These are phyloP conservation scores for Byssoonygena ceratinophila DNA, from an alignment of 2,329 filamentous ascomycete genomes.

Conservation along the genomic window DNA sequence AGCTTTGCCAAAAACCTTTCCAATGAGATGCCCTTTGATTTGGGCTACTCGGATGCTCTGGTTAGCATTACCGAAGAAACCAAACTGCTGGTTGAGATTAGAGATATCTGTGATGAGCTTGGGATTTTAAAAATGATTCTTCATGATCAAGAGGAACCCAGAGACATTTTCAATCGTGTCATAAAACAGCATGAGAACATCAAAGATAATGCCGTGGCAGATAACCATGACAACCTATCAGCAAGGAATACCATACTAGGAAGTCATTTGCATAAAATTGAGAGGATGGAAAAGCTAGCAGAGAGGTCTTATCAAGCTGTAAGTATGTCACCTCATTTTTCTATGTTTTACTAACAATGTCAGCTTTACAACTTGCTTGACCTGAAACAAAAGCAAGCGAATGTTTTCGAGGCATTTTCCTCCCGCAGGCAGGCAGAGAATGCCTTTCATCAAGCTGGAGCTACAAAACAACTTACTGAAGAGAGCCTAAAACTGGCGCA, in stretches of 20 bases:
- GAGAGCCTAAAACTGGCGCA: neutral
- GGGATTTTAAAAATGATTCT: neutral
- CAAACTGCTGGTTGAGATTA: neutral
- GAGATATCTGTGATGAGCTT: neutral
- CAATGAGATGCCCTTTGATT: neutral
- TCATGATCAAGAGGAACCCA: neutral
- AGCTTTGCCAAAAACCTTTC: neutral
- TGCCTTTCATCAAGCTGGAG: neutral
- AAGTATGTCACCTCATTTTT: neutral
- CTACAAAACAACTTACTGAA: neutral
- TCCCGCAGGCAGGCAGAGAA: neutral
- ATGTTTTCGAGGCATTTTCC: neutral
- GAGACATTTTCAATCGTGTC: neutral
- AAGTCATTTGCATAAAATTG: neutral
- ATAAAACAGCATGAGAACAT: neutral
- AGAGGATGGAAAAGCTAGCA: neutral
- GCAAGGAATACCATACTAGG: neutral
- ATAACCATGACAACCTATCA: neutral
- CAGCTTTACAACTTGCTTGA: neutral
- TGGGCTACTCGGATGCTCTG: neutral
- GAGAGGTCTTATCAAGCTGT: neutral
- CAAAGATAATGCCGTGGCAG: neutral
- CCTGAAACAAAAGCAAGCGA: neutral
- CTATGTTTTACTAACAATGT: neutral
- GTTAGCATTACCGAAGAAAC: neutral